phyloP scores from a whole-genome alignment of 495 filamentous ascomycete species.

The Penicillium cinerascens region DNA sequence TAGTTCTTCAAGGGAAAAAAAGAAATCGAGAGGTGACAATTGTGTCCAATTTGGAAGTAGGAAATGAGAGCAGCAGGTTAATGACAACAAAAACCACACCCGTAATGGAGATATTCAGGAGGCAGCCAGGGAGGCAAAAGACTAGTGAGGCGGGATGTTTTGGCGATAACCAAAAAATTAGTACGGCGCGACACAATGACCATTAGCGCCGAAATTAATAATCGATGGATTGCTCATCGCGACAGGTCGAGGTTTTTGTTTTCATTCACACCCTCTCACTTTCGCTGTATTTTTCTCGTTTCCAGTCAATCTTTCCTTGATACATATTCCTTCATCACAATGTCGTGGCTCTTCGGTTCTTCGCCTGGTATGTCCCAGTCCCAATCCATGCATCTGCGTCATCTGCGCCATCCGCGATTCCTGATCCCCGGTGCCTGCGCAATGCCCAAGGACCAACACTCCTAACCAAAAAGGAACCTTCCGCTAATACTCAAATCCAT shows the following conservation, averaged over 20 bases:
- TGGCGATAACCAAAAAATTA: constrained; percentile 25
- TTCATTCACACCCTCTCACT: background rate
- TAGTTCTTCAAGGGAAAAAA: constrained; percentile 24
- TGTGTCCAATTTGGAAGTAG: background rate
- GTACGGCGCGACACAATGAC: constrained; percentile 17
- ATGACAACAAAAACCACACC: background rate
- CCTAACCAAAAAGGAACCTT: background rate
- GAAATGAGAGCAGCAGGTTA: background rate
- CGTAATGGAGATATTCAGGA: constrained; percentile 5
- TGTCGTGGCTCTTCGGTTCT: constrained; percentile 43
- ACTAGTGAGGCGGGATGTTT: constrained; percentile 10
- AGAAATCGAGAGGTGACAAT: constrained; percentile 4
- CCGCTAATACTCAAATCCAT: constrained; percentile 4
- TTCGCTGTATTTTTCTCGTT: constrained; percentile 1
- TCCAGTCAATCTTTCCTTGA: background rate
- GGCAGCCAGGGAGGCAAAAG: constrained; percentile 9
- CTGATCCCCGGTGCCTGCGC: constrained; percentile 3
- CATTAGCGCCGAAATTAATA: constrained; percentile 32
- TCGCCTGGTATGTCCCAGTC: constrained; percentile 35
- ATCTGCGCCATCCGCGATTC: background rate
- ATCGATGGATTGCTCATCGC: constrained; percentile 12
- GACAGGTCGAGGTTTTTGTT: constrained; percentile 1
- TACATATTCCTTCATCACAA: constrained; percentile 12
- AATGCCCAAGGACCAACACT: constrained; percentile 11
- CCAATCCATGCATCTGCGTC: background rate